Evolutionary conservation across 169 alveolate genomes (phyloP).

Genomic region (Cystoisospora suis): DNA sequence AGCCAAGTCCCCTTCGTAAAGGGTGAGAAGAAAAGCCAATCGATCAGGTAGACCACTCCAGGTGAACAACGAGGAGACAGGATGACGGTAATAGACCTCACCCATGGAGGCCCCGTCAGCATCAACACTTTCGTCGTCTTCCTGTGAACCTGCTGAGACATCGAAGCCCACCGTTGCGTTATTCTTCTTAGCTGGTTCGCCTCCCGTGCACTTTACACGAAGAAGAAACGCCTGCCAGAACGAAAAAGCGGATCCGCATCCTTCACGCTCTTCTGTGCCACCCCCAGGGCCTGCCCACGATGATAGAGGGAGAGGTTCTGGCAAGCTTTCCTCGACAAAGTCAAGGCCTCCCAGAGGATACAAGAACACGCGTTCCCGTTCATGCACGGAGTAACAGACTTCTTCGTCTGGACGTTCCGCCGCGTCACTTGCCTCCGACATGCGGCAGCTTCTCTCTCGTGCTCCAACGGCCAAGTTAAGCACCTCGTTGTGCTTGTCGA

Average conservation of each 20-base stretch:
- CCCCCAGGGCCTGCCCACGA: background rate
- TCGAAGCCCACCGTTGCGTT: background rate
- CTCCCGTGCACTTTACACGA: background rate
- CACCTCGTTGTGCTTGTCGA: too few species aligned
- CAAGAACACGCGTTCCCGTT: background rate
- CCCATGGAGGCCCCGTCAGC: background rate
- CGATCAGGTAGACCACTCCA: background rate
- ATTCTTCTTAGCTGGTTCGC: background rate
- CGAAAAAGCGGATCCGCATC: background rate
- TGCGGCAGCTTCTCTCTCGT: background rate
- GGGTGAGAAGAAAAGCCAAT: background rate
- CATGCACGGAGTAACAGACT: background rate
- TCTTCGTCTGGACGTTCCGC: background rate
- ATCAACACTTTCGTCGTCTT: background rate
- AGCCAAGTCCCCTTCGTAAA: background rate
- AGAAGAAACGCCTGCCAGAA: conserved; percentile 5
- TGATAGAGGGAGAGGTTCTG: background rate
- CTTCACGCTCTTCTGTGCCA: background rate
- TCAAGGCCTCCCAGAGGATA: conserved; percentile 3
- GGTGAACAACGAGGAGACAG: background rate
- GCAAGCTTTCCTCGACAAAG: background rate
- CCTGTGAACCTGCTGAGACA: background rate
- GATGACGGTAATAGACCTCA: background rate
- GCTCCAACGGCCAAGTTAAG: too few species aligned
- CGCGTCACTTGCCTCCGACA: background rate